A percentile compares a stretch with the other conserved stretches of the same genome.
phyloP scores from a whole-genome alignment of 257 asterid genomes.

The Nicotiana noctiflora region DNA sequence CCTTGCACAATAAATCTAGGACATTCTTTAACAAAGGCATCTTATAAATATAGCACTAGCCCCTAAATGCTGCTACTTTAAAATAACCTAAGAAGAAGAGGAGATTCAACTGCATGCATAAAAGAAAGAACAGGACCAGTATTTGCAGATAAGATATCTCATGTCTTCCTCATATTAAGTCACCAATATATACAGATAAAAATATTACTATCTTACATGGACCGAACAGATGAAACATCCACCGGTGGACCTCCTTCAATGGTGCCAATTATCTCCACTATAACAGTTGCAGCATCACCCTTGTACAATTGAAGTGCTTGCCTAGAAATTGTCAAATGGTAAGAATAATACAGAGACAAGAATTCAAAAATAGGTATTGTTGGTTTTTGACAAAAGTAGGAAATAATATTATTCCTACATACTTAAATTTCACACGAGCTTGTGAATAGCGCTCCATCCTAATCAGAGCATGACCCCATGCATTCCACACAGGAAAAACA shows the following conservation, averaged over 20 bases:
- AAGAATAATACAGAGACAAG: conserved; percentile 7
- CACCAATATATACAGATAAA: not conserved
- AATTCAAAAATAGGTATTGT: not conserved
- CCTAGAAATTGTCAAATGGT: conserved; percentile 43
- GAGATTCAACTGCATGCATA: not conserved
- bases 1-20: not conserved
- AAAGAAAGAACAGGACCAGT: not conserved
- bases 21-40: not conserved
- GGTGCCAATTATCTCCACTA: conserved; percentile 80
- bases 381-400: not conserved
- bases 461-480: conserved; percentile 97
- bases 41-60: not conserved
- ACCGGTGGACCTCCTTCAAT: conserved; percentile 97
- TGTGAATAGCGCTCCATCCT: conserved; percentile 95
- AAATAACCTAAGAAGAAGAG: not conserved
- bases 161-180: not conserved
- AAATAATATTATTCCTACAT: conserved; percentile 15
- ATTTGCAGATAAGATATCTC: not conserved
- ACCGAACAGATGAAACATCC: conserved; percentile 89
- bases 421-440: conserved; percentile 97
- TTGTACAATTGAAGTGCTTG: conserved; percentile 92
- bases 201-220: conserved; percentile 66
- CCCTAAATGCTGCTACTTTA: not conserved
- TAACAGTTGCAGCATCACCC: conserved; percentile 71
- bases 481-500: conserved; percentile 86